A percentile compares a stretch with the other conserved stretches of the same genome.
phyloP scores from a whole-genome alignment of 2,329 filamentous ascomycete species.

The Seiridium unicorne region DNA sequence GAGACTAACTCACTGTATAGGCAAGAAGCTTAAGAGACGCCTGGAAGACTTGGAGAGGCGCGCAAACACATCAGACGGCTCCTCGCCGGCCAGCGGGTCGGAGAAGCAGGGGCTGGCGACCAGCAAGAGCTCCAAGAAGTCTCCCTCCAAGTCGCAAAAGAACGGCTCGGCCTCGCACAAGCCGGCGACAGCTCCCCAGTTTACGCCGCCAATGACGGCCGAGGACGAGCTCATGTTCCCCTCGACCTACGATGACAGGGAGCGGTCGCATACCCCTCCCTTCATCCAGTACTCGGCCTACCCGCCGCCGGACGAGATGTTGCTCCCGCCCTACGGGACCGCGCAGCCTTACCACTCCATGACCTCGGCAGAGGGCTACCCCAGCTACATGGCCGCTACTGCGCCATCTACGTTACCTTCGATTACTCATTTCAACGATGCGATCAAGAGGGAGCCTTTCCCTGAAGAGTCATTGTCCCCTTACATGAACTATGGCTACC shows the following conservation, averaged over 20 bases:
- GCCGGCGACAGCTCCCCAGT: slow-evolving; percentile 50
- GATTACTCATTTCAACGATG: slow-evolving; percentile 62
- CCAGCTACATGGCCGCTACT: slow-evolving; percentile 55
- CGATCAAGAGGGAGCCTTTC: slow-evolving; percentile 65
- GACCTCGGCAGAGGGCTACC: slow-evolving; percentile 49
- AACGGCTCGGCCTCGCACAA: slow-evolving; percentile 27
- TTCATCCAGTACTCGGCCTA: slow-evolving; percentile 69
- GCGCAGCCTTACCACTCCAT: slow-evolving; percentile 51
- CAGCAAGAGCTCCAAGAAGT: slow-evolving; percentile 31
- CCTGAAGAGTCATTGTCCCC: slow-evolving; percentile 60
- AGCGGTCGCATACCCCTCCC: slow-evolving; percentile 70
- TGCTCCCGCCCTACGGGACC: slow-evolving; percentile 58
- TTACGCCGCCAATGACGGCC: slow-evolving; percentile 58
- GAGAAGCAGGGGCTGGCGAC: slow-evolving; percentile 35
- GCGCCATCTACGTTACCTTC: slow-evolving; percentile 61
- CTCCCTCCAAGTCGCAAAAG: slow-evolving; percentile 49
- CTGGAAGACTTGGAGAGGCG: slow-evolving; percentile 82
- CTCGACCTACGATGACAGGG: slow-evolving; percentile 59
- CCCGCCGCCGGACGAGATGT: slow-evolving; percentile 62
- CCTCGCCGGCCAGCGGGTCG: slow-evolving; percentile 27
- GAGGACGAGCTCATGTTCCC: slow-evolving; percentile 68
- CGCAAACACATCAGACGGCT: slow-evolving; percentile 56
- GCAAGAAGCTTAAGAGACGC: slow-evolving; percentile 90
- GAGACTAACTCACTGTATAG: slow-evolving; percentile 38
- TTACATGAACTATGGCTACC: slow-evolving; percentile 67